phyloP scores from a whole-genome alignment of 805 yeast genomes.

The Pichia kluyveri region DNA sequence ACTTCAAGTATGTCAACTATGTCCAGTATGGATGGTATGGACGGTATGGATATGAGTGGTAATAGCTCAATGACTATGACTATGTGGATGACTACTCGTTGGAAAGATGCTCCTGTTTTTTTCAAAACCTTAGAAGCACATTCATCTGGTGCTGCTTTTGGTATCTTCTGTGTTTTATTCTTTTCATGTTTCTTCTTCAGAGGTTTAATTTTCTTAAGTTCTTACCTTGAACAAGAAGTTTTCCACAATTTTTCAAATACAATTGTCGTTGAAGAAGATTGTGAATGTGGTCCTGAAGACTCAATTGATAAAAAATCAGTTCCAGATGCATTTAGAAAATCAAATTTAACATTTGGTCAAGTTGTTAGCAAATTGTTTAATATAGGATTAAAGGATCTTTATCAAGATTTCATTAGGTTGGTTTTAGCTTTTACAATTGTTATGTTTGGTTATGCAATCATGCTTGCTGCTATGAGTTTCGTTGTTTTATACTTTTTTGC shows the following conservation, averaged over 20 bases:
- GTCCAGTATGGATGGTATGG: not conserved
- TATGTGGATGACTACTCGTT: conserved; percentile 43
- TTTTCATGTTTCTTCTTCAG: conserved; percentile 50
- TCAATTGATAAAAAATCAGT: conserved; percentile 8
- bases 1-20: not conserved
- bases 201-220: conserved; percentile 48
- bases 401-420: conserved; percentile 49
- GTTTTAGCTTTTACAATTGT: conserved; percentile 51
- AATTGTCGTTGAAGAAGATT: conserved; percentile 23
- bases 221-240: conserved; percentile 60
- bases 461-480: conserved; percentile 74
- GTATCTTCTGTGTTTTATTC: conserved; percentile 57
- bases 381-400: conserved; percentile 27
- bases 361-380: conserved; percentile 24
- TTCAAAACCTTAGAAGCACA: conserved; percentile 47
- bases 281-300: conserved; percentile 27
- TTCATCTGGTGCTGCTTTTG: conserved; percentile 57
- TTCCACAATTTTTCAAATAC: conserved; percentile 36
- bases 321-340: conserved; percentile 1
- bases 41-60: not conserved
- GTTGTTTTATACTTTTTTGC: conserved; percentile 65
- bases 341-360: conserved; percentile 4
- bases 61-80: conserved; percentile 35
- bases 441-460: conserved; percentile 59
- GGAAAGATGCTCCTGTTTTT: conserved; percentile 49